Evolutionary conservation across 768 basidiomycete genomes (phyloP).

Genomic region (Auriscalpium microsporum): DNA sequence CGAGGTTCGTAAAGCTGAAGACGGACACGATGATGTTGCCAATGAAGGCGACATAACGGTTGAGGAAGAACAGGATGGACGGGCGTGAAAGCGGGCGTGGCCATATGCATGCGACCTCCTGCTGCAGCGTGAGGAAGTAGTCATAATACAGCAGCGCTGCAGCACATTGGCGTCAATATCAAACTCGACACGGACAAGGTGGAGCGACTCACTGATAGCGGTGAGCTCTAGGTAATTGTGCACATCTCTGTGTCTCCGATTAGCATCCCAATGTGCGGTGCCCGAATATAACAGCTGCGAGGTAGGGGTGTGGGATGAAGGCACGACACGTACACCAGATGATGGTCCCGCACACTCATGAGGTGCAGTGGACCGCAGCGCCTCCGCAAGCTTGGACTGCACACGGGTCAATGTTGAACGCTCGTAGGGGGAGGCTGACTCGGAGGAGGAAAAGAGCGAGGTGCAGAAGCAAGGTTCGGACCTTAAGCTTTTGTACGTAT

Average conservation of each 20-base stretch:
- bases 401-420: too few relatives aligned
- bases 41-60: conserved; percentile 40
- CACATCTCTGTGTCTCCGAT: background rate
- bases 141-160: conserved; percentile 25
- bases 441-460: too few relatives aligned
- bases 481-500: too few relatives aligned
- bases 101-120: conserved; percentile 40
- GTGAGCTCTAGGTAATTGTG: background rate
- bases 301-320: background rate
- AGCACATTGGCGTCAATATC: background rate
- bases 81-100: conserved; percentile 29
- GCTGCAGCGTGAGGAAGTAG: conserved; percentile 22
- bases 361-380: too few relatives aligned
- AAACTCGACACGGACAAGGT: background rate
- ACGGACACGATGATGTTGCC: conserved; percentile 21
- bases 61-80: conserved; percentile 38
- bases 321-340: background rate
- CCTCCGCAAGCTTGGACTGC: too few relatives aligned
- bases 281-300: background rate
- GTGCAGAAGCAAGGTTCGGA: too few relatives aligned
- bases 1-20: conserved; percentile 14
- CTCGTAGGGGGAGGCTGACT: too few relatives aligned
- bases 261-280: background rate
- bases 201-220: background rate
- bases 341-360: background rate